Percentiles rank a stretch among this genome's conserved stretches.
Evolutionary conservation across 1,284 basidiomycete species (phyloP).

Genomic region (Trichosporon ovoides): DNA sequence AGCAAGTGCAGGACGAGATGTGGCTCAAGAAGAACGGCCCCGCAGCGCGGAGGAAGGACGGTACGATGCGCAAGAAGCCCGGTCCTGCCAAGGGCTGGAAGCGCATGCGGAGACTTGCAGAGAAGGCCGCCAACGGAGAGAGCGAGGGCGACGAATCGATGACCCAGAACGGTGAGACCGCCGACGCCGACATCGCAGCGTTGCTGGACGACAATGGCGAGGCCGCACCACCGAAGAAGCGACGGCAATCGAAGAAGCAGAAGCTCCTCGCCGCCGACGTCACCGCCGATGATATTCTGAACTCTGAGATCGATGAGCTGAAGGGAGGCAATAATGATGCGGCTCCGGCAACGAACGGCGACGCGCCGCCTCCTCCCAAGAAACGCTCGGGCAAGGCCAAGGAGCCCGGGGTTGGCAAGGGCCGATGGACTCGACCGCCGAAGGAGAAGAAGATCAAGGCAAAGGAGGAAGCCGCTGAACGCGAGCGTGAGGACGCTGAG

Average conservation of each 20-base stretch:
- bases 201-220: slow-evolving; percentile 23
- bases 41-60: slow-evolving; percentile 42
- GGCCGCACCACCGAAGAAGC: slow-evolving; percentile 3
- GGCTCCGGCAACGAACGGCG: slow-evolving; percentile 19
- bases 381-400: slow-evolving; percentile 29
- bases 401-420: slow-evolving; percentile 40
- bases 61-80: slow-evolving; percentile 45
- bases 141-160: slow-evolving; percentile 26
- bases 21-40: slow-evolving; percentile 37
- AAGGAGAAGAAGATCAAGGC: slow-evolving; percentile 29
- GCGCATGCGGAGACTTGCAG: slow-evolving; percentile 22
- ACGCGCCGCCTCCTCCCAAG: slow-evolving; percentile 15
- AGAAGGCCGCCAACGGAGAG: slow-evolving; percentile 16
- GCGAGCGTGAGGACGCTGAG: slow-evolving; percentile 6
- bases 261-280: slow-evolving; percentile 13
- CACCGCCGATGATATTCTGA: slow-evolving; percentile 13
- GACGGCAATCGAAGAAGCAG: slow-evolving; percentile 18
- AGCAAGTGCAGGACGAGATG: slow-evolving; percentile 46
- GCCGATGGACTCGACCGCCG: slow-evolving; percentile 34
- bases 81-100: slow-evolving; percentile 49
- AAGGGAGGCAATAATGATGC: slow-evolving; percentile 19
- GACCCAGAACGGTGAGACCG: slow-evolving; percentile 23
- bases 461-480: slow-evolving; percentile 25
- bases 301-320: slow-evolving; percentile 15
- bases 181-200: slow-evolving; percentile 43